These are phyloP conservation scores for Licmophora abbreviata DNA, from an alignment of 108 stramenopile species.

Conservation along the genomic window DNA sequence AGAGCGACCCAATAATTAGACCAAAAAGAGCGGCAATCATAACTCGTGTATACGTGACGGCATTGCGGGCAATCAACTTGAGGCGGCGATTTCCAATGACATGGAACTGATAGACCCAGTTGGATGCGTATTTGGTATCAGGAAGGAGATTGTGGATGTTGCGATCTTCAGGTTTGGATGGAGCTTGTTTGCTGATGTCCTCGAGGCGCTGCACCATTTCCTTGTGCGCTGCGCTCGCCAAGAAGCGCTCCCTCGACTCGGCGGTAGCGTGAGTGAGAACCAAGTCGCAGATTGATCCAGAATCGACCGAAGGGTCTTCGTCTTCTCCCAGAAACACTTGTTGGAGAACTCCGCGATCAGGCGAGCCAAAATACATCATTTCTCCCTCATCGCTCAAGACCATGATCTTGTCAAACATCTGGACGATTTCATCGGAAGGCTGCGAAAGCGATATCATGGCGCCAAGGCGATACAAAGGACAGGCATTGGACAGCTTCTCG, in stretches of 20 bases:
- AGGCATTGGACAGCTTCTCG: slow-evolving; percentile 2
- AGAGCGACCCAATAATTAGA: slow-evolving; percentile 27
- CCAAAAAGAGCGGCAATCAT: slow-evolving; percentile 37
- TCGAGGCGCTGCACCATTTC: not conserved
- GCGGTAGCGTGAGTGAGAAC: not conserved
- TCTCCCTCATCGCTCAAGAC: slow-evolving; percentile 19
- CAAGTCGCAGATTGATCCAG: not conserved
- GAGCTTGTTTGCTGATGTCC: not conserved
- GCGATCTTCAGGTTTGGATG: no score
- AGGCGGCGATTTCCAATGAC: slow-evolving; percentile 14
- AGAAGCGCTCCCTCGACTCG: slow-evolving; percentile 1
- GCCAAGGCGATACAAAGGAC: slow-evolving; percentile 6
- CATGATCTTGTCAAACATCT: slow-evolving; percentile 25
- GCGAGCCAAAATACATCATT: slow-evolving; percentile 26
- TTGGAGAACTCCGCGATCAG: slow-evolving; percentile 11
- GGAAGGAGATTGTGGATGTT: slow-evolving; percentile 12
- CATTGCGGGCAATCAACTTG: slow-evolving; percentile 31
- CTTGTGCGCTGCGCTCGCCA: slow-evolving; percentile 3
- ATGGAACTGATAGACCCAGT: slow-evolving; percentile 10
- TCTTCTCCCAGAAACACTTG: no score
- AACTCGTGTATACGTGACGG: slow-evolving; percentile 24
- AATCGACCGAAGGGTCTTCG: slow-evolving; percentile 1
- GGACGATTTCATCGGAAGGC: slow-evolving; percentile 32
- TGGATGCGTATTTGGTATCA: slow-evolving; percentile 8
- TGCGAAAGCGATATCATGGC: slow-evolving; percentile 23